phyloP scores from a whole-genome alignment of 192 early-diverging fungal species.

The Coemansia sp. region DNA sequence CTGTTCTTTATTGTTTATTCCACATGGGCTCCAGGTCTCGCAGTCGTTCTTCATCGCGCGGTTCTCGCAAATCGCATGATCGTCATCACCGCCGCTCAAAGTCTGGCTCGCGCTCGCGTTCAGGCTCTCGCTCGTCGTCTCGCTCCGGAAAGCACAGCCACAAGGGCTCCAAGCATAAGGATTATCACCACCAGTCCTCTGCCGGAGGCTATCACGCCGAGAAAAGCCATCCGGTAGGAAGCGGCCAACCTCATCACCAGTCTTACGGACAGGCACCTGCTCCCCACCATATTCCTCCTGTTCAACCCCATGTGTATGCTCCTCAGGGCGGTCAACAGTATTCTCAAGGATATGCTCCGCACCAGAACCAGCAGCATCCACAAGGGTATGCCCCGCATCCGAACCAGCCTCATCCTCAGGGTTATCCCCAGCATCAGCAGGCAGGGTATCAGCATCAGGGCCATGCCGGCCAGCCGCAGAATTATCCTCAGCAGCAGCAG shows the following conservation, averaged over 20 bases:
- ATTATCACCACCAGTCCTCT: not conserved
- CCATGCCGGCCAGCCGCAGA: not conserved
- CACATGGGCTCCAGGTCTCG: slow-evolving; percentile 6
- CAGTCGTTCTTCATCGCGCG: slow-evolving; percentile 7
- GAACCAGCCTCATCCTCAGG: not conserved
- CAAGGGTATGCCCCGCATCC: slow-evolving; percentile 4
- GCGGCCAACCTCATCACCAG: not conserved
- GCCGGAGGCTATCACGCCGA: not conserved
- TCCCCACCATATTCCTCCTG: not conserved
- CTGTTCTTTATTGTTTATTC: not conserved
- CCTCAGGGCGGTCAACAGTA: slow-evolving; percentile 1
- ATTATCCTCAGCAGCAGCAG: not conserved
- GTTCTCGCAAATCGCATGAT: not conserved
- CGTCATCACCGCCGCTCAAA: slow-evolving; percentile 2
- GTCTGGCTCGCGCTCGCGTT: slow-evolving; percentile 1
- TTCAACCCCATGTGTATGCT: not conserved
- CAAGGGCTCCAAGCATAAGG: slow-evolving; percentile 4
- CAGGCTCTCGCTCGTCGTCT: slow-evolving; percentile 3
- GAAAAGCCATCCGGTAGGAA: slow-evolving; percentile 1
- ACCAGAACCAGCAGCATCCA: not conserved
- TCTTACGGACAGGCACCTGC: not conserved
- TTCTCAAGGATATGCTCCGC: not conserved
- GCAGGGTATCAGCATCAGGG: not conserved
- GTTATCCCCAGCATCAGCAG: slow-evolving; percentile 7
- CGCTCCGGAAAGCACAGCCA: not conserved